Evolutionary conservation across 2,329 filamentous ascomycete genomes (phyloP).

Genomic region (Trichoderma sp.): DNA sequence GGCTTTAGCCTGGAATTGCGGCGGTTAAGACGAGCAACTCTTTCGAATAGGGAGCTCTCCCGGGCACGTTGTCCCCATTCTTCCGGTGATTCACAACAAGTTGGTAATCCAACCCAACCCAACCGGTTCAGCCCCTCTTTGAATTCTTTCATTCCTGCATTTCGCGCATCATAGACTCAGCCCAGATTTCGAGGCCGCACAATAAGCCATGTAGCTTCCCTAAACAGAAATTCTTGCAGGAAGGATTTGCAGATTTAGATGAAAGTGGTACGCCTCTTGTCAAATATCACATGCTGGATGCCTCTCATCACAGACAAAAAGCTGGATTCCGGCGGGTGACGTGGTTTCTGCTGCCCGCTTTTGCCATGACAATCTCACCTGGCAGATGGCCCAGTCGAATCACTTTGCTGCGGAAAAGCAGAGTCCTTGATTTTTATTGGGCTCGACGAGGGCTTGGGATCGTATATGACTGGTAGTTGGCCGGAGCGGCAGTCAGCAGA

Average conservation of each 20-base stretch:
- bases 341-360: slow-evolving; percentile 3
- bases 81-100: not conserved
- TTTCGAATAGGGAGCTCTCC: slow-evolving; percentile 3
- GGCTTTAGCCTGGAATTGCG: not conserved
- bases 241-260: not conserved
- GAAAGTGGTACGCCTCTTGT: not conserved
- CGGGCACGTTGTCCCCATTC: not conserved
- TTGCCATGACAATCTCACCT: not conserved
- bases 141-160: not conserved
- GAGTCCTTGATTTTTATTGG: not conserved
- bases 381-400: not conserved
- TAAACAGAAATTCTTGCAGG: slow-evolving; percentile 11
- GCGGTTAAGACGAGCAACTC: not conserved
- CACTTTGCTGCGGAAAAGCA: not conserved
- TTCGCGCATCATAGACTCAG: not conserved
- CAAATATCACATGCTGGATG: not conserved
- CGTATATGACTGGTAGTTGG: slow-evolving; percentile 9
- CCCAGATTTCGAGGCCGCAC: not conserved
- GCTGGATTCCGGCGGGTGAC: not conserved
- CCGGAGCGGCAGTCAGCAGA: slow-evolving; percentile 13
- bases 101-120: not conserved
- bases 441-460: not conserved
- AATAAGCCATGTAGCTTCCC: not conserved
- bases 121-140: not conserved
- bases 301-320: not conserved